Evolutionary conservation across 2,329 filamentous ascomycete genomes (phyloP).

Genomic region (Dactylellina drechsleri): DNA sequence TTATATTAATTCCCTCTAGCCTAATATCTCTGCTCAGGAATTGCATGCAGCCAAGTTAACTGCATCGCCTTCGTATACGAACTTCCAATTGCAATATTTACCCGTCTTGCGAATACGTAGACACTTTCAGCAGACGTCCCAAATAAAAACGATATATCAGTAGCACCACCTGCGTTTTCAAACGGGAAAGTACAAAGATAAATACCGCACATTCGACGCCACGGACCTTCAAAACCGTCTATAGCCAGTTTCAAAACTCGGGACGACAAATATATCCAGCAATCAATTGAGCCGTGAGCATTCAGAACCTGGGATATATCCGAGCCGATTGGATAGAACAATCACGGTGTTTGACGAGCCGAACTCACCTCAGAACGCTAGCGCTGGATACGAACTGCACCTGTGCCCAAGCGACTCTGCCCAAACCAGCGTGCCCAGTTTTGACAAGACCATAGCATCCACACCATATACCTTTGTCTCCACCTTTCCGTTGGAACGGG

Average conservation of each 20-base stretch:
- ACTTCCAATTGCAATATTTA: slow-evolving; percentile 6
- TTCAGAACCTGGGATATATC: slow-evolving; percentile 21
- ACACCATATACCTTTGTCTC: slow-evolving; percentile 10
- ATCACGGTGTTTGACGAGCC: slow-evolving; percentile 40
- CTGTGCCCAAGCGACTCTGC: slow-evolving; percentile 17
- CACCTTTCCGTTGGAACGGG: slow-evolving; percentile 36
- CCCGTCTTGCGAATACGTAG: slow-evolving; percentile 11
- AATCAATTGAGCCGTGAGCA: slow-evolving; percentile 28
- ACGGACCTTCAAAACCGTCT: neutral
- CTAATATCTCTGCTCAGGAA: slow-evolving; percentile 17
- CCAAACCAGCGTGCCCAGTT: slow-evolving; percentile 19
- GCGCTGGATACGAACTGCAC: neutral
- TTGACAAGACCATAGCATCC: slow-evolving; percentile 15
- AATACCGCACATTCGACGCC: slow-evolving; percentile 43
- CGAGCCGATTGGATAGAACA: slow-evolving; percentile 17
- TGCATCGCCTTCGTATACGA: slow-evolving; percentile 12
- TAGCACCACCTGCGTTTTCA: neutral
- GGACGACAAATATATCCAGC: neutral
- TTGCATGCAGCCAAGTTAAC: slow-evolving; percentile 21
- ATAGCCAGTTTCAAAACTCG: slow-evolving; percentile 47
- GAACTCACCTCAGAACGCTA: slow-evolving; percentile 1
- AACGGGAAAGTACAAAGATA: slow-evolving; percentile 15
- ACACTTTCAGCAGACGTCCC: neutral
- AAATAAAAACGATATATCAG: slow-evolving; percentile 5
- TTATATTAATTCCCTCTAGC: slow-evolving; percentile 32